Percentiles rank a stretch among this genome's conserved stretches.
phyloP scores from a whole-genome alignment of 306 rosid species.

The Inga oerstediana region DNA sequence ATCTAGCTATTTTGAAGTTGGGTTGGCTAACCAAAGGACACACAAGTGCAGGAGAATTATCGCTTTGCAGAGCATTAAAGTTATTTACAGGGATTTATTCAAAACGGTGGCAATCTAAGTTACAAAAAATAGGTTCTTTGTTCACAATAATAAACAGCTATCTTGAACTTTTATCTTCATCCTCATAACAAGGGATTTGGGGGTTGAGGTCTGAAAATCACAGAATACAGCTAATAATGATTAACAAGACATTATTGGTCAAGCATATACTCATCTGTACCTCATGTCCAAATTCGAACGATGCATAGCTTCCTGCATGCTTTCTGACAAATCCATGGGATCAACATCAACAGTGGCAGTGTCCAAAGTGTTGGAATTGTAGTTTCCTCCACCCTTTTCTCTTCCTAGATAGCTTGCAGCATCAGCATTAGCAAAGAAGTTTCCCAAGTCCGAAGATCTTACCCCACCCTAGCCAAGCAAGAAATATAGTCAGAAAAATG shows the following conservation, averaged over 20 bases:
- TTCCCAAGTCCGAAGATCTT: conserved; percentile 80
- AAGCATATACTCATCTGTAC: conserved; percentile 58
- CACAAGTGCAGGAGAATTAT: not conserved
- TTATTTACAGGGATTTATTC: not conserved
- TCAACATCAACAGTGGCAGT: conserved; percentile 57
- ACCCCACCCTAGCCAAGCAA: conserved; percentile 73
- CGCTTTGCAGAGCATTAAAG: conserved; percentile 9
- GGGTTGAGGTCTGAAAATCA: conserved; percentile 13
- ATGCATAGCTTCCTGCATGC: conserved; percentile 99
- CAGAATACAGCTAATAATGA: conserved; percentile 4
- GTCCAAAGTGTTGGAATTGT: conserved; percentile 48
- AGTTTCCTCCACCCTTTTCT: conserved; percentile 59
- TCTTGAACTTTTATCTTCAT: not conserved
- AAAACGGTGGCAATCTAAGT: conserved; percentile 3
- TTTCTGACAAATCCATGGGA: conserved; percentile 95
- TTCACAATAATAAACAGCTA: conserved; percentile 15
- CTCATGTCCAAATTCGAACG: conserved; percentile 96
- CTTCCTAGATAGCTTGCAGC: conserved; percentile 69
- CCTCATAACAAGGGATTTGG: not conserved
- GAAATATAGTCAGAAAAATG: conserved; percentile 37
- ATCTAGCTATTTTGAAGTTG: not conserved
- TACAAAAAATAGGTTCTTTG: not conserved
- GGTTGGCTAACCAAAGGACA: conserved; percentile 7
- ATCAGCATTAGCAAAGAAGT: conserved; percentile 88
- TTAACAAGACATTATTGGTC: conserved; percentile 13